phyloP scores from a whole-genome alignment of 1,284 basidiomycete species.

The Pterulicium gracile region DNA sequence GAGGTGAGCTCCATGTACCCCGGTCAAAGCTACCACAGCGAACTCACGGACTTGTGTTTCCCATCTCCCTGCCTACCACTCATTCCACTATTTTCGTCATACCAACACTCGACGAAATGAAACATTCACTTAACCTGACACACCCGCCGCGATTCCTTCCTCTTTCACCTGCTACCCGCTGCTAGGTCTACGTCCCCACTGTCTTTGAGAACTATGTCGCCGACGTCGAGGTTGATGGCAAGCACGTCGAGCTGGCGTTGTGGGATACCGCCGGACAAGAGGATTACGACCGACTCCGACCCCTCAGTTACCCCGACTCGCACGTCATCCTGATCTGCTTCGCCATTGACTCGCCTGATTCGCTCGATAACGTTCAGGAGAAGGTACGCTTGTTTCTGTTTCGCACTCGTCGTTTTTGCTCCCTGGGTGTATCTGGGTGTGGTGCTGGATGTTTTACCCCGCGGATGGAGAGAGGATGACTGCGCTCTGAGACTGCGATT shows the following conservation, averaged over 20 bases:
- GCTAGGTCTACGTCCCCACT: slow-evolving; percentile 86
- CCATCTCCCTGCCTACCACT: not conserved
- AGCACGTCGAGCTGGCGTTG: slow-evolving; percentile 85
- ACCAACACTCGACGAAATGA: not conserved
- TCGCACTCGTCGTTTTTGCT: slow-evolving; percentile 1
- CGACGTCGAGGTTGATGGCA: slow-evolving; percentile 85
- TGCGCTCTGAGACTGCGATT: no score
- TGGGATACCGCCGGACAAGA: slow-evolving; percentile 97
- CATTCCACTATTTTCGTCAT: not conserved
- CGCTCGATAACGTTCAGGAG: slow-evolving; percentile 91
- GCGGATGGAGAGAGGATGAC: no score
- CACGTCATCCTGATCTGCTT: slow-evolving; percentile 94
- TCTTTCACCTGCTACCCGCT: no score
- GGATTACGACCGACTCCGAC: slow-evolving; percentile 83
- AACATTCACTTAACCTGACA: no score
- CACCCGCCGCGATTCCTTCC: no score
- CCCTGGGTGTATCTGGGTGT: slow-evolving; percentile 2
- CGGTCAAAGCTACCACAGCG: slow-evolving; percentile 5
- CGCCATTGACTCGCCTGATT: slow-evolving; percentile 86
- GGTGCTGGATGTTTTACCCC: slow-evolving; percentile 2
- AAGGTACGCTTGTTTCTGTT: slow-evolving; percentile 43
- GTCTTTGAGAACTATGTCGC: slow-evolving; percentile 90
- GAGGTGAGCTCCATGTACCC: slow-evolving; percentile 43
- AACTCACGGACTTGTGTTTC: slow-evolving; percentile 4
- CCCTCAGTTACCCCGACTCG: slow-evolving; percentile 85